Evolutionary conservation across 306 rosid genomes (phyloP), one percentile per base, ranked within the genome.

Genomic region (Pterocarpus santalinus): DNA sequence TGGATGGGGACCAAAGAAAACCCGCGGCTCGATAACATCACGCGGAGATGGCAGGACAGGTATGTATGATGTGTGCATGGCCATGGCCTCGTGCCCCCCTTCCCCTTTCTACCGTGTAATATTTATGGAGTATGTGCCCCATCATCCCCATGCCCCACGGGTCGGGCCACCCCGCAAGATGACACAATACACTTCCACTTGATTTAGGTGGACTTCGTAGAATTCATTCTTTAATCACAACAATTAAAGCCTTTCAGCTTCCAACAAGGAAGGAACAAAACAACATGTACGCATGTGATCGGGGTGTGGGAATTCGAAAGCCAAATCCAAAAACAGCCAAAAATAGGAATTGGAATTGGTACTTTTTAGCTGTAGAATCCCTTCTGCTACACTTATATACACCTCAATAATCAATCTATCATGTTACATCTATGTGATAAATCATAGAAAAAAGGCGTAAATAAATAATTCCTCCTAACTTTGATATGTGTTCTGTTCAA

Each of bases 251-350:
- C 10, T 60, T 43, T 69, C 52, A 66, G 75, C 77, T 78, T 60
- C 60, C 57, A 70, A 30, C 72, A 80, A 64, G 81, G 77, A 83
- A 72, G 80, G 86, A 81, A 76, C 80, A 78, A 47, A 67, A 57
- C n/a, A 55, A 65, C 86, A 85, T 83, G 84, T 57, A 79, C 69
- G 41, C 92, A 86, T 74, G 90, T 88, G 90, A 83, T 60, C 77
- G 60, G 5, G 44, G 33, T 53, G 74, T 39, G 60, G 65, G 55
- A 77, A 8, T 38, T 10, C 33, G 57, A 46, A 76, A 51, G 78
- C 80, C 73, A 70, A 64, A 55, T 39, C 66, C 72, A 71, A 71
- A 74, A 57, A 44, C 81, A 61, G 79, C 85, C 75, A 67, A 82
- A 64, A 66, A 43, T 55, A 10, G 43, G 10, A 47, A 9, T 9